Evolutionary conservation across 331 rosid genomes (phyloP).

Genomic region (Phaseolus coccineus): DNA sequence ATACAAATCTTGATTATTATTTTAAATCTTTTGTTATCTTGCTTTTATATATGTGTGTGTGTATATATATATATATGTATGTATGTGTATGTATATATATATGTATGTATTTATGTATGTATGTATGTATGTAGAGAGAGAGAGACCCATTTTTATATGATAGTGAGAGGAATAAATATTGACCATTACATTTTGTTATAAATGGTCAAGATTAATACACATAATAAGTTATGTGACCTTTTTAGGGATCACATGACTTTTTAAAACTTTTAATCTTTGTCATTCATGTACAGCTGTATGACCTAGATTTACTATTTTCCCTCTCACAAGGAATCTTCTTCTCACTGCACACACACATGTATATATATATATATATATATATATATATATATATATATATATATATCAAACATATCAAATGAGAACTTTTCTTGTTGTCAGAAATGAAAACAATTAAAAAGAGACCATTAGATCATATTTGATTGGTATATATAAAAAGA

Average conservation of each 20-base stretch:
- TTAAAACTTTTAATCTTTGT: not conserved
- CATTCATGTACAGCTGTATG: not conserved
- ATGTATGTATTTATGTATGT: not conserved
- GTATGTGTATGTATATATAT: not conserved
- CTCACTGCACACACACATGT: too few species aligned
- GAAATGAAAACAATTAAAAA: too few species aligned
- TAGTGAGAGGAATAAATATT: slow-evolving; percentile 10
- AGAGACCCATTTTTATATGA: not conserved
- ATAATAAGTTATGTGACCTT: not conserved
- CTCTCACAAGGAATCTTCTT: not conserved
- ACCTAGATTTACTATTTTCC: not conserved
- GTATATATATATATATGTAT: too few species aligned
- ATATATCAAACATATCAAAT: too few species aligned
- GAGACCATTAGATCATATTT: not conserved
- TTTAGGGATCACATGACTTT: not conserved
- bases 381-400: too few species aligned
- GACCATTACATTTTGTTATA: not conserved
- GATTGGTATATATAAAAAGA: not conserved
- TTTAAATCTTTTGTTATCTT: not conserved
- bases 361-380: too few species aligned
- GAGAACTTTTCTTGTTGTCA: too few species aligned
- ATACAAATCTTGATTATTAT: not conserved
- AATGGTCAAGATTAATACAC: not conserved
- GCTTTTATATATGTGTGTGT: not conserved
- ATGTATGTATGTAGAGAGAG: not conserved